phyloP scores from a whole-genome alignment of 345 rosid genomes.

The Eucalyptus cloeziana region DNA sequence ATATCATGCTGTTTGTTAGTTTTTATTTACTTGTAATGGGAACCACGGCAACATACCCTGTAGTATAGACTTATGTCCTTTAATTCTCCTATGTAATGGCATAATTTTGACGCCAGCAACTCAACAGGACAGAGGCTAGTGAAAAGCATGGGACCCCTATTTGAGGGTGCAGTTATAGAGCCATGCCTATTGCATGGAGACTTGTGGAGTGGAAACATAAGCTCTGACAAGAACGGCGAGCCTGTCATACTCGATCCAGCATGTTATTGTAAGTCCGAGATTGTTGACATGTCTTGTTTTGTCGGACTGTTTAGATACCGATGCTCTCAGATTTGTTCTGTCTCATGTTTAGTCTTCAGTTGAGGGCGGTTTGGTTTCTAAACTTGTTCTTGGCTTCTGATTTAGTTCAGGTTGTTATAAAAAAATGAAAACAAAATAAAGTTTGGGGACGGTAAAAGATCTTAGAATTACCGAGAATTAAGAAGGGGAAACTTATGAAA shows the following conservation, averaged over 20 bases:
- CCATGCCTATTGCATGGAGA: constrained; percentile 97
- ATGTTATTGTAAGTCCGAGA: constrained; percentile 59
- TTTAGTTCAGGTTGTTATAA: neutral
- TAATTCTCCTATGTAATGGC: neutral
- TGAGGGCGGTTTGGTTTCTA: neutral
- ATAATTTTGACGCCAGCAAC: neutral
- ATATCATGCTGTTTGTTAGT: neutral
- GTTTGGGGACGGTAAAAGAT: neutral
- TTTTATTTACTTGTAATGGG: neutral
- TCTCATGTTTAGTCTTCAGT: neutral
- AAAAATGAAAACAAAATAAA: neutral
- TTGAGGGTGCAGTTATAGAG: constrained; percentile 47
- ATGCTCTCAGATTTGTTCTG: neutral
- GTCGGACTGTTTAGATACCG: neutral
- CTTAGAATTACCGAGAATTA: neutral
- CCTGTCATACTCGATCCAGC: constrained; percentile 97
- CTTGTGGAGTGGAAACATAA: constrained; percentile 91
- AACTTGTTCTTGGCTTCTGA: neutral
- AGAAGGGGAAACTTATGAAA: neutral
- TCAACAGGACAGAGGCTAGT: constrained; percentile 57
- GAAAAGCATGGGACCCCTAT: constrained; percentile 65
- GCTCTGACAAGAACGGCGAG: constrained; percentile 63
- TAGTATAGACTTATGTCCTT: neutral
- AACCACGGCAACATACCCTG: neutral
- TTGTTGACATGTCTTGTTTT: neutral